phyloP scores from a whole-genome alignment of 2,329 filamentous ascomycete genomes.

The Penicillium polonicum region DNA sequence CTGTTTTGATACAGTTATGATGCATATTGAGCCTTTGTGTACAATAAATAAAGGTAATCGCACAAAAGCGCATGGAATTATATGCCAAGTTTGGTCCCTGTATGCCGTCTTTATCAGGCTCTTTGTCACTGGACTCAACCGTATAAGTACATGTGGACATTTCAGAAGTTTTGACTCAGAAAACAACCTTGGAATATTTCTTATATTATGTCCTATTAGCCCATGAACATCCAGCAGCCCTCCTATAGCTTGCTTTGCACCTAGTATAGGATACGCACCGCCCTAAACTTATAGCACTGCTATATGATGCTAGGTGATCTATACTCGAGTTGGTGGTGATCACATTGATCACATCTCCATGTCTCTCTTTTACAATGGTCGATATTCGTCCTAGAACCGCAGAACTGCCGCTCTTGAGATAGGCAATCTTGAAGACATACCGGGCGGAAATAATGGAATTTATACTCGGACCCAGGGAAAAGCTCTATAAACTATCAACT shows the following conservation, averaged over 20 bases:
- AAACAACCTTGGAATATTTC: too few species aligned
- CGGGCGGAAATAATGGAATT: too few species aligned
- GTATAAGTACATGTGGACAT: not conserved
- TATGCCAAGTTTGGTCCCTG: not conserved
- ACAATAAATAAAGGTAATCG: not conserved
- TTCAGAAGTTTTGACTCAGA: not conserved
- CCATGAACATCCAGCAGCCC: not conserved
- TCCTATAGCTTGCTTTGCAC: not conserved
- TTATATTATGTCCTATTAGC: not conserved
- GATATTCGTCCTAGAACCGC: not conserved
- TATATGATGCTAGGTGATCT: not conserved
- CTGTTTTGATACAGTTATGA: not conserved
- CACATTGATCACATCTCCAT: too few species aligned
- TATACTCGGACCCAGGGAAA: too few species aligned
- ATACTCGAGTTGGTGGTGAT: not conserved
- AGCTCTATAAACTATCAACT: not conserved
- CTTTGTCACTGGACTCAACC: too few species aligned
- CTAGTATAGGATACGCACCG: too few species aligned
- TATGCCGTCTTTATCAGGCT: not conserved
- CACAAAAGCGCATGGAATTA: not conserved
- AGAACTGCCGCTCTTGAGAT: not conserved
- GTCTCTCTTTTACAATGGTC: not conserved
- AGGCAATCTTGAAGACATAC: not conserved
- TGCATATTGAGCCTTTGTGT: not conserved
- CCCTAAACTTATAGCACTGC: not conserved